Evolutionary conservation across 2,329 filamentous ascomycete genomes (phyloP), one percentile per base, ranked within the genome.

Genomic region (Sporothrix globosa): DNA sequence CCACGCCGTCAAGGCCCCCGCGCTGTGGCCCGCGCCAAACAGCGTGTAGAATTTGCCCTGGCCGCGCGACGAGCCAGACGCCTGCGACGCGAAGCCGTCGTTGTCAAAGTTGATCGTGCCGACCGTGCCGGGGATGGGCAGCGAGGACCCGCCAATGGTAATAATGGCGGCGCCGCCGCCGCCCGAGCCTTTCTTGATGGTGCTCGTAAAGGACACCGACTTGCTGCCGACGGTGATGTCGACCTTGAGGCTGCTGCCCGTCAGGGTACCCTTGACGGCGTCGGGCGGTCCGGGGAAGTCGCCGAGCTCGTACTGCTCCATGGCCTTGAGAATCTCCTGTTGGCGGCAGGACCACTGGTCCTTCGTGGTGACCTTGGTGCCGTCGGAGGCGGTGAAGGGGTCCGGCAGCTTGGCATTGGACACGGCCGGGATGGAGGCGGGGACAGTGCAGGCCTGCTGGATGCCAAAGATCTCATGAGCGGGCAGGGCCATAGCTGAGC

Each of bases 1-100:
- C 88, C 88, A 90, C 34, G 88, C 86, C 5, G 84, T 88, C 73
- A 87, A 78, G 7, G 87, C 87, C 67, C 86, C 85, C 17, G 87
- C 87, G 48, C 81, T 83, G 79, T 87, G 84, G 17, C 80, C 77
- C 68, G 79, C 82, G 58, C 87, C 87, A 74, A 88, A 88, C 5
- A 90, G 80, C 60, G 83, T 83, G 79, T 86, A 90, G 80, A 89
- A 90, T 69, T 82, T 82, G 71, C 87, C 87, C 73, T 82, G 79
- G 68, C 87, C 87, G 68, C 86, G 86, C 70, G 82, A 85, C 24
- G 76, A 76, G 48, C 77, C 74, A 66, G 77, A 80, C 14, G 75
- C 76, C 79, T 90, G 86, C 24, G 81, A 80, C 27, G 82, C 87
- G 71, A 89, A 85, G 39, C 83, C 81, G 75, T 87, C 83, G 77